Conservation (phyloP, 2,329 filamentous ascomycete genomes). For the Nothophoma quercina region DNA sequence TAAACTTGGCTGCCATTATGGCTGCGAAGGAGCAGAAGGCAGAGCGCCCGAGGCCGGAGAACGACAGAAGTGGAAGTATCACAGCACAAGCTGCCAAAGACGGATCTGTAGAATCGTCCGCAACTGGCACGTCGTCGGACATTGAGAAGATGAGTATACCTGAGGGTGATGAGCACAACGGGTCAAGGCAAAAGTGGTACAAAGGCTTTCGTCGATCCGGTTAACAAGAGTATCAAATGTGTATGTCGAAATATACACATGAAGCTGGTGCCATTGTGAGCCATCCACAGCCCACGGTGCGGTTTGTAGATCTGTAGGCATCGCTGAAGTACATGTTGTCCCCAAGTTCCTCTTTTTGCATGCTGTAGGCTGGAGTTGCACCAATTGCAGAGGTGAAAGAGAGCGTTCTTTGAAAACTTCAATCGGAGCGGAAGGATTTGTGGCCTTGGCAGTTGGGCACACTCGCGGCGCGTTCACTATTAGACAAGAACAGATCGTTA, state of each 20-base stretch:
- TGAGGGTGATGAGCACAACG: constrained; percentile 12
- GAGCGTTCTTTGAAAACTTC: not conserved
- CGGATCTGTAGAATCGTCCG: constrained; percentile 2
- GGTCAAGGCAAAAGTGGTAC: constrained; percentile 21
- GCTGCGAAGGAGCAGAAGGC: not conserved
- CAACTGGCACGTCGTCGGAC: not conserved
- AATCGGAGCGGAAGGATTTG: constrained; percentile 2
- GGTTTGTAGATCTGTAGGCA: too few species aligned
- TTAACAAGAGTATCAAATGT: too few species aligned
- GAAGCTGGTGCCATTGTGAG: too few species aligned
- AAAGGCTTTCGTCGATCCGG: constrained; percentile 14
- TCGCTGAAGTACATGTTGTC: too few species aligned
- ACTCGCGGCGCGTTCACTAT: not conserved
- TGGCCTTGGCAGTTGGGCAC: not conserved
- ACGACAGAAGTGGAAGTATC: not conserved
- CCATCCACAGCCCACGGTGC: too few species aligned
- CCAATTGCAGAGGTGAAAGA: not conserved
- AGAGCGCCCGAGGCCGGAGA: not conserved
- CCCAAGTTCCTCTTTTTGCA: too few species aligned
- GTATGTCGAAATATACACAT: not conserved
- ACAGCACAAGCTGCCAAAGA: not conserved
- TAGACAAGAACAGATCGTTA: not conserved
- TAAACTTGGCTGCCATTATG: constrained; percentile 2
- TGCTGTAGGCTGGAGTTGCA: not conserved
- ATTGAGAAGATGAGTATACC: constrained; percentile 11